A percentile compares a stretch with the other conserved stretches of the same genome.
These are phyloP conservation scores for Schizophyllum amplum DNA, from an alignment of 1,284 basidiomycete genomes.

Conservation along the genomic window DNA sequence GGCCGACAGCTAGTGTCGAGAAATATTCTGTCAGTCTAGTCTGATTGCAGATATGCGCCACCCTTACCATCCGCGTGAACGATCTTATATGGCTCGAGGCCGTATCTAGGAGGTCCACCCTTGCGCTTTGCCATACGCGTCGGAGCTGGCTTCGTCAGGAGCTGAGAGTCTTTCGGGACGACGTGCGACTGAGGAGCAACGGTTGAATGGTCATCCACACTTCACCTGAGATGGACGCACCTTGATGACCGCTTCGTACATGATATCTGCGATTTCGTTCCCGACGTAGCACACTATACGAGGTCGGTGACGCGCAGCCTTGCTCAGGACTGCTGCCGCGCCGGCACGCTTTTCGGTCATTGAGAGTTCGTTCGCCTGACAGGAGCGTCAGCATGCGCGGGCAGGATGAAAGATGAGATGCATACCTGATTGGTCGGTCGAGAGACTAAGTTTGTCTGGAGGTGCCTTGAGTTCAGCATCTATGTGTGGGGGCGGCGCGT, in stretches of 20 bases:
- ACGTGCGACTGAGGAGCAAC: too few species aligned
- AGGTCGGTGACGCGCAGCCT: conserved; percentile 48
- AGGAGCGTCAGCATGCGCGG: background rate
- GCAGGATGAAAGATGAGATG: background rate
- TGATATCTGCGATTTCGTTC: conserved; percentile 55
- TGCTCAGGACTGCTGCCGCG: conserved; percentile 44
- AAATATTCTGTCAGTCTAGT: too few species aligned
- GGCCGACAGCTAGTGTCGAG: too few species aligned
- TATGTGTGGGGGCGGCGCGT: conserved; percentile 6
- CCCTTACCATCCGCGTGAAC: conserved; percentile 17
- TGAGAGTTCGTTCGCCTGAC: conserved; percentile 53
- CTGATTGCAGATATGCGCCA: too few species aligned
- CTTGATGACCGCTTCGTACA: conserved; percentile 28
- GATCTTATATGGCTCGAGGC: conserved; percentile 47
- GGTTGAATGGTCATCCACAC: too few species aligned
- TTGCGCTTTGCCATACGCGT: conserved; percentile 10
- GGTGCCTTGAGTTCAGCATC: background rate
- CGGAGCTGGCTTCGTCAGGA: too few species aligned
- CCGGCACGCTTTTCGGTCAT: conserved; percentile 40
- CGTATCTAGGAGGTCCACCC: conserved; percentile 16
- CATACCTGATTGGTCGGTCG: conserved; percentile 48
- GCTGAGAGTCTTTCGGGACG: too few species aligned
- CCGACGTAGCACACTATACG: conserved; percentile 67
- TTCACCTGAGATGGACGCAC: too few species aligned
- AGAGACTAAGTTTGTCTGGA: conserved; percentile 54